Conservation (phyloP, 228 moss, liverwort and hornwort species). For the Sphagnum magellanicum region DNA sequence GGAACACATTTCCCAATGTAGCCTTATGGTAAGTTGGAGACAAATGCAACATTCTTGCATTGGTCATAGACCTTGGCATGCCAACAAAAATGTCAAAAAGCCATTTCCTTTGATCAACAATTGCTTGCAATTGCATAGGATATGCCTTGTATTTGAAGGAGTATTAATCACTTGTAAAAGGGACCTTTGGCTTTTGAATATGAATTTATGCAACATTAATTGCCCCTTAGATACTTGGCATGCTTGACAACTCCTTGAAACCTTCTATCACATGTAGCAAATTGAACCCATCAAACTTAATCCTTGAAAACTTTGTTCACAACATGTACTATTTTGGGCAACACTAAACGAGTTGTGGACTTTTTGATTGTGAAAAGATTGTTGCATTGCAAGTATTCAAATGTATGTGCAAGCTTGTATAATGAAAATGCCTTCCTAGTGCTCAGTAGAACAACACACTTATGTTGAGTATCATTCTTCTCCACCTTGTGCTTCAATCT, state of each 20-base stretch:
- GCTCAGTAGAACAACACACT: neutral
- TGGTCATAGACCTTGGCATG: neutral
- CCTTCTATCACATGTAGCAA: neutral
- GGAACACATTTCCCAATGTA: neutral
- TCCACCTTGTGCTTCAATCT: neutral
- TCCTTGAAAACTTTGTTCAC: neutral
- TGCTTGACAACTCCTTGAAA: neutral
- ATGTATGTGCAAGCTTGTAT: neutral
- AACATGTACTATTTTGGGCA: neutral
- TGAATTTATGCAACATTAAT: neutral
- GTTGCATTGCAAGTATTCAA: neutral
- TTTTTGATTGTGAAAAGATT: neutral
- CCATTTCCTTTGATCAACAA: neutral
- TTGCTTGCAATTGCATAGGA: neutral
- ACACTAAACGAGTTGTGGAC: neutral
- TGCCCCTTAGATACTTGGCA: neutral
- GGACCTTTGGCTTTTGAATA: neutral
- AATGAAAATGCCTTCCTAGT: neutral
- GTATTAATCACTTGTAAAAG: neutral
- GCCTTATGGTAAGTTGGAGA: neutral
- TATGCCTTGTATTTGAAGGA: neutral
- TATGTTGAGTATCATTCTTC: neutral
- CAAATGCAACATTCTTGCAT: neutral
- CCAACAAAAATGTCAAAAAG: neutral
- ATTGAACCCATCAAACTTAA: neutral